Conservation (phyloP, 176 grass and related monocot genomes). For the Phragmites australis region DNA sequence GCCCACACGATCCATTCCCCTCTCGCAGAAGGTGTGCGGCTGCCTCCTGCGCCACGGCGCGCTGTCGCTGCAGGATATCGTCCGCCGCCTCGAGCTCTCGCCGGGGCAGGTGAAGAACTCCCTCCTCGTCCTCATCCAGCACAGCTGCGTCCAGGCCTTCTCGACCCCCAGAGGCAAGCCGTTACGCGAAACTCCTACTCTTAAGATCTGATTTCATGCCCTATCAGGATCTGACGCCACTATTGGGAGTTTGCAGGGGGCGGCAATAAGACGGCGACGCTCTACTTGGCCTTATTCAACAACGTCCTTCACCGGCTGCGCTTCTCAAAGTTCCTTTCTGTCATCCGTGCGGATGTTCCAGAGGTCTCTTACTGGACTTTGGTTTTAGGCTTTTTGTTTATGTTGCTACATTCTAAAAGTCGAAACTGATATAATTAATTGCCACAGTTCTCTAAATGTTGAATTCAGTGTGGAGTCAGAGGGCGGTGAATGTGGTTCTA, state of each 20-base stretch:
- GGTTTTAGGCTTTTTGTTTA: neutral
- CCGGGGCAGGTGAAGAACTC: conserved; percentile 68
- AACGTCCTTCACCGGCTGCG: conserved; percentile 71
- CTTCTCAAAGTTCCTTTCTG: conserved; percentile 76
- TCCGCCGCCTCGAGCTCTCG: conserved; percentile 47
- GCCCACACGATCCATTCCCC: neutral
- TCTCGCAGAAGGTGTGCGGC: conserved; percentile 66
- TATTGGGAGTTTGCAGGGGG: conserved; percentile 39
- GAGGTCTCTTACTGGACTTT: conserved; percentile 31
- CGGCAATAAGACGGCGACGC: conserved; percentile 42
- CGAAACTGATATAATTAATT: neutral
- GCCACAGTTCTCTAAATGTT: conserved; percentile 21
- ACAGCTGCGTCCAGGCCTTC: conserved; percentile 89
- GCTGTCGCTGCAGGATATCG: conserved; percentile 65
- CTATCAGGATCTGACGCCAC: neutral
- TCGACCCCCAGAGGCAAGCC: conserved; percentile 45
- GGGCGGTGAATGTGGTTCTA: neutral
- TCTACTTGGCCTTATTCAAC: conserved; percentile 71
- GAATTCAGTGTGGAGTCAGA: neutral
- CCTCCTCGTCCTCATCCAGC: conserved; percentile 85
- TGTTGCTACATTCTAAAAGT: conserved; percentile 8
- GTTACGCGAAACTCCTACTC: neutral
- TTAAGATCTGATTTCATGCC: neutral
- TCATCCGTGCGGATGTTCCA: conserved; percentile 56
- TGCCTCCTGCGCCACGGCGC: conserved; percentile 67